phyloP scores from a whole-genome alignment of 2,329 filamentous ascomycete genomes.

The Aspergillus sojae region DNA sequence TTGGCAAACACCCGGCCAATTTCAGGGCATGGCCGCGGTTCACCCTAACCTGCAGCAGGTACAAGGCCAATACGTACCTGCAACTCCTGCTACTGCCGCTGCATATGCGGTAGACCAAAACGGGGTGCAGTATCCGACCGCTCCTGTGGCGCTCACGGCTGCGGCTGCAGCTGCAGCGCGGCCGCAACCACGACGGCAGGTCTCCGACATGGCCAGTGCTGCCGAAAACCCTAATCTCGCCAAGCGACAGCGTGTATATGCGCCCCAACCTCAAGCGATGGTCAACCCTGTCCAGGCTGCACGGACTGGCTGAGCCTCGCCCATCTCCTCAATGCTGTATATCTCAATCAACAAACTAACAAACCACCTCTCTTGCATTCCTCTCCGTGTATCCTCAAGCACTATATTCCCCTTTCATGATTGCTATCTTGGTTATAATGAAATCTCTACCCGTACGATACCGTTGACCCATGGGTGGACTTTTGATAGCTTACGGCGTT shows the following conservation, averaged over 20 bases:
- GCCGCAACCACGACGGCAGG: slow-evolving; percentile 56
- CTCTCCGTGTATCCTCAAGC: slow-evolving; percentile 4
- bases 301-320: slow-evolving; percentile 32
- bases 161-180: slow-evolving; percentile 29
- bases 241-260: slow-evolving; percentile 63
- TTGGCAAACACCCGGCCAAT: slow-evolving; percentile 65
- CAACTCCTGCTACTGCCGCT: slow-evolving; percentile 38
- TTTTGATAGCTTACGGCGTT: slow-evolving; percentile 7
- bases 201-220: slow-evolving; percentile 63
- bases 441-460: slow-evolving; percentile 15
- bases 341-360: slow-evolving; percentile 2
- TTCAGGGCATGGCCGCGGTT: slow-evolving; percentile 61
- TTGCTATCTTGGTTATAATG: slow-evolving; percentile 14
- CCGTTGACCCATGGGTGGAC: slow-evolving; percentile 9
- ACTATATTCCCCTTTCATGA: slow-evolving; percentile 15
- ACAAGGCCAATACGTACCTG: slow-evolving; percentile 45
- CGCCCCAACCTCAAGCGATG: slow-evolving; percentile 48
- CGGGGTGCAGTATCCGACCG: slow-evolving; percentile 42
- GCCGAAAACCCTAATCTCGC: slow-evolving; percentile 55
- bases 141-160: slow-evolving; percentile 38
- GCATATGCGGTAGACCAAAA: slow-evolving; percentile 44
- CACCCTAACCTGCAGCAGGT: slow-evolving; percentile 49
- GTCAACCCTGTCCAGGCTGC: slow-evolving; percentile 54
- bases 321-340: not conserved
- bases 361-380: slow-evolving; percentile 4